Evolutionary conservation across 129 eudicot species (phyloP), one percentile per base, ranked within the genome.

Genomic region (Silybum marianum): DNA sequence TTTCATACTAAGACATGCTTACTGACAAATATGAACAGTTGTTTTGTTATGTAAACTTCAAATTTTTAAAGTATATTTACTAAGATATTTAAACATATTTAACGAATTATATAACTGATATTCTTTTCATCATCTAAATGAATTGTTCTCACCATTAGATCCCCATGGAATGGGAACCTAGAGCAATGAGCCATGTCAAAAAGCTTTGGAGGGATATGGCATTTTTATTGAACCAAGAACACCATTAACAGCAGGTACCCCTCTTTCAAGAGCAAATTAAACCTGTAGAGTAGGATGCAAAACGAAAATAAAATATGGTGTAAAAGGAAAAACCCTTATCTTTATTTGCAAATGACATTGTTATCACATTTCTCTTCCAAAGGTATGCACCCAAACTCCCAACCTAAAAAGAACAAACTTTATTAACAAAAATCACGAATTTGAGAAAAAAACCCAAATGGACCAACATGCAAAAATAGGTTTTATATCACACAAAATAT

Each of bases 151-250:
- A 95, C 98, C 98, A 84, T 90, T 92, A 34, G 88, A 89, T 3
- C 96, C 94, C 98, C 98, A 95, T 12, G 97, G 98, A 68, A 95
- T 95, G 66, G 92, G 87, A 97, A 95, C 58, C 98, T 88, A 74
- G 98, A 95, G 86, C 98, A 95, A 48, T 95, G 98, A 21, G 98
- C 98, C 98, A 95, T 95, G 85, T 95, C 98, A 32, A 95, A 95
- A 48, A n/a, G 97, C 93, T 44, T 82, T 83, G 2, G 98, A 90
- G 34, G 98, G 96, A 88, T 87, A 95, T 40, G 98, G 98, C 90
- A 92, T 76, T 84, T 88, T 92, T 74, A 95, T 88, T 39, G 98
- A 92, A 54, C 98, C 98, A 78, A 95, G 87, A 88, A 95, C 98
- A 71, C 98, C 98, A 74, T 90, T 92, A 83, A 95, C 90, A 81